A percentile compares a stretch with the other conserved stretches of the same genome.
These are phyloP conservation scores for Otatea glauca DNA, from an alignment of 176 grass and related monocot species.

Conservation along the genomic window DNA sequence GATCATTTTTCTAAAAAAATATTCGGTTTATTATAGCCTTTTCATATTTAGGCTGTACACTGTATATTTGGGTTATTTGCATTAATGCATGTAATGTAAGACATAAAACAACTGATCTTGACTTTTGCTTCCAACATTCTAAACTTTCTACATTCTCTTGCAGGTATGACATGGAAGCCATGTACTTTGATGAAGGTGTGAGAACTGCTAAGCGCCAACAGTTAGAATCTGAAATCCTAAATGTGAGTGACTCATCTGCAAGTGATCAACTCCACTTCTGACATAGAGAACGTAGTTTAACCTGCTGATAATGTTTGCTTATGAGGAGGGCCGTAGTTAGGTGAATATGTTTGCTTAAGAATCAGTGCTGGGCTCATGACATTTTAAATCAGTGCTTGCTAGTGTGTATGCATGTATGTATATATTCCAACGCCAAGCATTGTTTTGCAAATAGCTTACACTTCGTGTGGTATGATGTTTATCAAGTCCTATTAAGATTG, in stretches of 20 bases:
- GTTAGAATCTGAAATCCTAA: constrained; percentile 69
- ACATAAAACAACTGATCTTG: not conserved
- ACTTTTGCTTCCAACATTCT: constrained; percentile 15
- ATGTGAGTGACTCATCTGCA: constrained; percentile 62
- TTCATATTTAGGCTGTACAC: not conserved
- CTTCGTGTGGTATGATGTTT: not conserved
- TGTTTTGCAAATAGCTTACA: not conserved
- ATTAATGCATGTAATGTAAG: constrained; percentile 7
- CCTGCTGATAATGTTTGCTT: constrained; percentile 1
- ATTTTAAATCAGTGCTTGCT: not conserved
- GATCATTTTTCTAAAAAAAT: not conserved
- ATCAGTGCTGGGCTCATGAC: not conserved
- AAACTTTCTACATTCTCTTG: constrained; percentile 30
- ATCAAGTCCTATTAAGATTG: not conserved
- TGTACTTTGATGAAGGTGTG: constrained; percentile 93
- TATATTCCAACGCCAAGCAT: constrained; percentile 8
- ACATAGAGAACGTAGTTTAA: constrained; percentile 13
- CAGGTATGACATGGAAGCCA: constrained; percentile 86
- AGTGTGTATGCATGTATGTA: not conserved
- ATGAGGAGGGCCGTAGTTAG: not conserved
- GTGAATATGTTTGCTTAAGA: constrained; percentile 17
- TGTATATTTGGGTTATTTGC: not conserved
- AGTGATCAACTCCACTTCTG: not conserved
- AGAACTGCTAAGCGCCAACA: constrained; percentile 72
- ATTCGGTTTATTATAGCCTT: too few relatives aligned